phyloP scores from a whole-genome alignment of 73 alveolate species.

The Stentor roeselii region DNA sequence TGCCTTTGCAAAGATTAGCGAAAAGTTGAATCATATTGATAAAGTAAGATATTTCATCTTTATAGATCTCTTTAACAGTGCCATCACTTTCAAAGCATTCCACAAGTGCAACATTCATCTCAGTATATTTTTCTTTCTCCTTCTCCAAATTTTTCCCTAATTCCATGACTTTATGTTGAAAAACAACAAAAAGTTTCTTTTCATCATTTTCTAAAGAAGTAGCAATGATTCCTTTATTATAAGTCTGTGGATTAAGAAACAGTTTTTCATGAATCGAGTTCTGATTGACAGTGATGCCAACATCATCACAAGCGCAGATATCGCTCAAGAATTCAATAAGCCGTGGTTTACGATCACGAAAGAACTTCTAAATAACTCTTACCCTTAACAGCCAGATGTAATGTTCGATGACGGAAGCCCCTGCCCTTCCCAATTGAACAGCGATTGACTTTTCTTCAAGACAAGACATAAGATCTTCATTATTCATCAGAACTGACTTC shows the following conservation, averaged over 20 bases:
- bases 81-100: conserved; percentile 3
- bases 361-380: background rate
- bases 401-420: background rate
- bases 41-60: background rate
- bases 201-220: background rate
- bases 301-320: conserved; percentile 10
- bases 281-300: conserved; percentile 24
- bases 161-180: background rate
- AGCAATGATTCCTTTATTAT: background rate
- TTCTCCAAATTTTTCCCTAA: too few relatives aligned
- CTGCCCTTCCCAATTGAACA: background rate
- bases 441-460: background rate
- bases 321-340: background rate
- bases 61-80: background rate
- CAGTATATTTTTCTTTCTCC: too few relatives aligned
- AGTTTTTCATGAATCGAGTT: background rate
- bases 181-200: background rate
- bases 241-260: background rate
- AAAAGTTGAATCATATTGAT: background rate
- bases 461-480: background rate
- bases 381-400: background rate
- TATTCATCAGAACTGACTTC: background rate
- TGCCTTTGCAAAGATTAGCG: background rate
- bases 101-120: background rate
- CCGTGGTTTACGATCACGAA: conserved; percentile 5